Base-by-base conservation (phyloP, 495 filamentous ascomycete genomes). In the Mytilinidion resinicola region DNA sequence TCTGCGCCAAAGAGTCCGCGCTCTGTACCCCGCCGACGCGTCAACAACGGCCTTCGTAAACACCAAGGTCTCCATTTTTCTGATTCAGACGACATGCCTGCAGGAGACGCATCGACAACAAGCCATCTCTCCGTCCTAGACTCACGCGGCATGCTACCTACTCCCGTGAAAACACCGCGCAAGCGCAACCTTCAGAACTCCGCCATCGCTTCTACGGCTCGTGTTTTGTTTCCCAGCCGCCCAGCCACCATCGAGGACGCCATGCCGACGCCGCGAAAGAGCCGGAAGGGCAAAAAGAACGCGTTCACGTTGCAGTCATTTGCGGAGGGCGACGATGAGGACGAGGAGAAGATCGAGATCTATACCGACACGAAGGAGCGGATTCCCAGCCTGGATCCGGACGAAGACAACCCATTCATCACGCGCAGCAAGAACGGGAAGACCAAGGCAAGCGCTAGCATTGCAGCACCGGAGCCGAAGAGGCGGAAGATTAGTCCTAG, bases 361-460 rank as follows among this genome's bases (percentile, higher is more conserved):
- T 96, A 83, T 69, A 96, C 91, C 9, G 93, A 98, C 66, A 87
- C 88, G 3, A 86, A 87, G 67, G 91, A 95, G 66, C 85, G 89
- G 43, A 74, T 96, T 36, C 93, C 93, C 30, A 82, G 85, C 67
- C 56, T 82, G 4, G 88, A 88, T 67, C 59, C 73, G 25, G 81
- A 73, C 55, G 68, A 77, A 59, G 82, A 85, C 3, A 96, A 96
- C 63, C 90, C 90, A 0, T 96, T 96, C 66, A 65, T 78, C 68
- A 82, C 61, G 5, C 53, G 59, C 42, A 68, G 57, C 36, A 58
- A 81, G 51, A 79, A 77, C 49, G 59, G 74, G 10, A 61, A 61
- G 21, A 63, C 74, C 12, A 60, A 72, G 21, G 38, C 70, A 7
- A 56, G 47, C 47, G 55, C 68, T 33, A 30, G 25, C 25, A 30